Percentiles rank a stretch among this genome's conserved stretches.
Evolutionary conservation across 768 basidiomycete species (phyloP).

Genomic region (Scleroderma bovista): DNA sequence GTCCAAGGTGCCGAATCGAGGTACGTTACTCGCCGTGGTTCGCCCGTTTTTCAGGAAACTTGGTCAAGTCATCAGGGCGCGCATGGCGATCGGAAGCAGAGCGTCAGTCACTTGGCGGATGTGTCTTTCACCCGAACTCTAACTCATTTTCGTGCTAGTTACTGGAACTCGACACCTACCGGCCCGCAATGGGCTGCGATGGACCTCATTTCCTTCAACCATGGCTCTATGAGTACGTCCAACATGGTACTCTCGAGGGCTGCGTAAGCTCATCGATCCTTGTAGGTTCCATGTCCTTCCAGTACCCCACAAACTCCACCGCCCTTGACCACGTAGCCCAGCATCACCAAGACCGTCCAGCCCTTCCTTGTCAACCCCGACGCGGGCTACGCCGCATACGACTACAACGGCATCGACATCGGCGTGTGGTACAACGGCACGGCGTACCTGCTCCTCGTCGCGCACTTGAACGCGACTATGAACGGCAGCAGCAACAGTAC

Average conservation of each 20-base stretch:
- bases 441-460: too few relatives aligned
- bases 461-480: too few relatives aligned
- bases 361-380: too few relatives aligned
- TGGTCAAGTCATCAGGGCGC: conserved; percentile 58
- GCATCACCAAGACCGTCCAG: too few relatives aligned
- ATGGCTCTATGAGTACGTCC: conserved; percentile 21
- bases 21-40: conserved; percentile 51
- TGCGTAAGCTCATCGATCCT: neutral
- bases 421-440: too few relatives aligned
- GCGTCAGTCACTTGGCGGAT: conserved; percentile 22
- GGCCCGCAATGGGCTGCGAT: conserved; percentile 24
- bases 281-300: conserved; percentile 24
- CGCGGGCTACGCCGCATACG: too few relatives aligned
- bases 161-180: conserved; percentile 25
- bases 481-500: too few relatives aligned
- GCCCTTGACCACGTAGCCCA: too few relatives aligned
- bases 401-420: too few relatives aligned
- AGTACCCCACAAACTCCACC: conserved; percentile 24
- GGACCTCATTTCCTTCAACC: conserved; percentile 19
- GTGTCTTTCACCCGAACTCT: neutral
- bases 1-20: conserved; percentile 64
- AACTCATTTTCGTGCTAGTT: conserved; percentile 10
- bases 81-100: conserved; percentile 65
- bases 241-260: too few relatives aligned
- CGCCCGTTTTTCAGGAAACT: conserved; percentile 17